Conservation (phyloP, 2,329 filamentous ascomycete genomes). For the Penicillium sp. region DNA sequence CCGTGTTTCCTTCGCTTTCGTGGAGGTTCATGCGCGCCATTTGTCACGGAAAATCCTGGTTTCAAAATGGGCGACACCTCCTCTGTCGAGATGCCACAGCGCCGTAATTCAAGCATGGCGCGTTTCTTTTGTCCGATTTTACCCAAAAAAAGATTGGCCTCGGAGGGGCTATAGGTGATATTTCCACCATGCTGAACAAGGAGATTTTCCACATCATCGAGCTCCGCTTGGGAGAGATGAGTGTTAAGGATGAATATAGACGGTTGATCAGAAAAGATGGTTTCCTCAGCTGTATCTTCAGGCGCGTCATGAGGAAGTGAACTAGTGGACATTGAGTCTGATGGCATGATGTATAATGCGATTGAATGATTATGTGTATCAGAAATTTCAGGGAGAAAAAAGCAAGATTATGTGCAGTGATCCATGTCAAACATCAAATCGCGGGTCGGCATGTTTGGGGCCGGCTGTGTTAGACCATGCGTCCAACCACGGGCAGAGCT, state of each 20-base stretch:
- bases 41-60: neutral
- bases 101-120: conserved; percentile 76
- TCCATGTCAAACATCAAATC: neutral
- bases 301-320: neutral
- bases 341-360: neutral
- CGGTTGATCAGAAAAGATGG: conserved; percentile 52
- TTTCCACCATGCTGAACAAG: conserved; percentile 60
- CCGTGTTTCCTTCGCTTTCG: conserved; percentile 32
- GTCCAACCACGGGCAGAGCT: neutral
- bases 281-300: neutral
- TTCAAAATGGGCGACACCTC: conserved; percentile 26
- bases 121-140: conserved; percentile 71
- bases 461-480: neutral
- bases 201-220: conserved; percentile 66
- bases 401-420: neutral
- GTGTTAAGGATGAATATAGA: conserved; percentile 74
- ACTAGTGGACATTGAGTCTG: neutral
- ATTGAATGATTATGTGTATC: neutral
- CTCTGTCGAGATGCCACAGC: conserved; percentile 61
- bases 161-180: conserved; percentile 71
- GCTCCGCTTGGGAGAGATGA: conserved; percentile 67
- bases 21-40: conserved; percentile 16
- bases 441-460: neutral
- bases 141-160: conserved; percentile 76
- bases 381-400: neutral